Percentiles rank a stretch among this genome's conserved stretches.
Conservation (phyloP, 2,329 filamentous ascomycete genomes). For the Exophiala lecanii-corni region DNA sequence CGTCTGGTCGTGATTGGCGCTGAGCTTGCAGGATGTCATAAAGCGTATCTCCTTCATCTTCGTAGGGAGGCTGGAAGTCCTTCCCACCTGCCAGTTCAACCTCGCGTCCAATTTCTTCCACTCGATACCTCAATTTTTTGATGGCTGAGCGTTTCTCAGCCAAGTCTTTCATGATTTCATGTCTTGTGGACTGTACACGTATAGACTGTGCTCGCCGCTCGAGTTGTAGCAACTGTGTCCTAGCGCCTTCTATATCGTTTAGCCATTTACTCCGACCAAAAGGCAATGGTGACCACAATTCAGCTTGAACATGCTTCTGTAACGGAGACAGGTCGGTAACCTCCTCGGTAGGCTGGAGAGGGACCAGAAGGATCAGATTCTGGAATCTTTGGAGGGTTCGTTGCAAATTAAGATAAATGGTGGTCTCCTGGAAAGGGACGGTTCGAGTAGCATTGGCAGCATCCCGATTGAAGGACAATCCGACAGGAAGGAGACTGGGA, state of each 20-base stretch:
- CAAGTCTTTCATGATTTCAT: constrained; percentile 38
- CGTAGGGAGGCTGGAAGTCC: constrained; percentile 7
- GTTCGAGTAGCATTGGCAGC: not conserved
- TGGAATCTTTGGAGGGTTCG: constrained; percentile 41
- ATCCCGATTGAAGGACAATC: not conserved
- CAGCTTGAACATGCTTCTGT: constrained; percentile 22
- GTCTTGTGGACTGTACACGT: constrained; percentile 36
- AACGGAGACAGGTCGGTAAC: constrained; percentile 32
- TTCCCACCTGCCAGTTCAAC: constrained; percentile 17
- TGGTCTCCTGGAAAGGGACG: constrained; percentile 20
- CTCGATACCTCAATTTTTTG: constrained; percentile 20
- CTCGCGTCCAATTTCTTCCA: constrained; percentile 24
- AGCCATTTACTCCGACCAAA: constrained; percentile 38
- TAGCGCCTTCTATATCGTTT: constrained; percentile 44
- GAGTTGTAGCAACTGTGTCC: constrained; percentile 37
- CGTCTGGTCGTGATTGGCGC: not conserved
- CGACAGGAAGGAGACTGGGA: not conserved
- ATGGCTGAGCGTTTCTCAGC: constrained; percentile 32
- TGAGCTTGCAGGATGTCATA: constrained; percentile 21
- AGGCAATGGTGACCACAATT: constrained; percentile 35
- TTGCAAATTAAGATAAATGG: constrained; percentile 36
- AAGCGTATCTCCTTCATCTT: constrained; percentile 21
- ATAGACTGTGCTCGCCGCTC: constrained; percentile 38
- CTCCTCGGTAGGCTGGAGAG: constrained; percentile 8
- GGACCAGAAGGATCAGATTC: constrained; percentile 36